Evolutionary conservation across 2,329 filamentous ascomycete genomes (phyloP).

Genomic region (Talaromyces amestolkiae): DNA sequence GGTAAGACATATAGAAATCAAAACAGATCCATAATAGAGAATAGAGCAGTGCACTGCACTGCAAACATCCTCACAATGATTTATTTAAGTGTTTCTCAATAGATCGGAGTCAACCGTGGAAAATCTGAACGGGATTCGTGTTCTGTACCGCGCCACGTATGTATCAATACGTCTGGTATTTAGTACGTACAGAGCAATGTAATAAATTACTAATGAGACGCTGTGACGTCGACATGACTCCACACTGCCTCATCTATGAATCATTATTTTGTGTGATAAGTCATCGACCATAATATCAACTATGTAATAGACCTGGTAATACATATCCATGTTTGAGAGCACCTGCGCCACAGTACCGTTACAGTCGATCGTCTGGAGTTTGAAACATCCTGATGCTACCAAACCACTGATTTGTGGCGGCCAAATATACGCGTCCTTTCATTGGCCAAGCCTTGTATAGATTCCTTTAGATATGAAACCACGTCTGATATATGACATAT

Average conservation of each 20-base stretch:
- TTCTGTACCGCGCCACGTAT: neutral
- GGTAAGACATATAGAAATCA: neutral
- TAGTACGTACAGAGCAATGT: too few relatives aligned
- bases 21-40: too few relatives aligned
- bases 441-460: neutral
- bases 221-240: constrained; percentile 4
- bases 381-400: constrained; percentile 14
- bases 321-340: neutral
- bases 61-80: neutral
- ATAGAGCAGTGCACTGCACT: neutral
- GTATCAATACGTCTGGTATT: neutral
- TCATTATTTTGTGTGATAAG: neutral
- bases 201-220: neutral
- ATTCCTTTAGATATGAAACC: neutral
- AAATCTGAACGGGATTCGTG: neutral
- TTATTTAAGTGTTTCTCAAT: neutral
- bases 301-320: neutral
- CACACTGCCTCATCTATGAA: constrained; percentile 8
- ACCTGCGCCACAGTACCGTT: constrained; percentile 16
- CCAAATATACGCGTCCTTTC: neutral
- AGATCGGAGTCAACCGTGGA: neutral
- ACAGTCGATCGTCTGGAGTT: neutral
- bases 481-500: neutral
- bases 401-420: neutral
- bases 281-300: too few relatives aligned